Conservation (phyloP, 2,329 filamentous ascomycete species). For the Escovopsis sp. region DNA sequence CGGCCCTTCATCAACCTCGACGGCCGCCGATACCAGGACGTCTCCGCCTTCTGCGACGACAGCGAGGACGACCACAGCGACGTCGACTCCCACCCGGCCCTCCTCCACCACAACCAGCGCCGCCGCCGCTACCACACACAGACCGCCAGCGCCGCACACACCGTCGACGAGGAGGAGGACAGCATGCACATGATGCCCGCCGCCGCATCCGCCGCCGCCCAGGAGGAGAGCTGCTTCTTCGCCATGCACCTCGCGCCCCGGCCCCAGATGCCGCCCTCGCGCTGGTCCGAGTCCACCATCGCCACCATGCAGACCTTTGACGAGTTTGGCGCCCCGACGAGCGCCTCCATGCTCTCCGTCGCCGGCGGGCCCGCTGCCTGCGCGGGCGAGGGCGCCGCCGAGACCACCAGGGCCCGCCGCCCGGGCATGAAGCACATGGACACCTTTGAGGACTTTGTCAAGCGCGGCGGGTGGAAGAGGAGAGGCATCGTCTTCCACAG, state of each 20-base stretch:
- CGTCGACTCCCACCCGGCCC: conserved; percentile 8
- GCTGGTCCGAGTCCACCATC: conserved; percentile 30
- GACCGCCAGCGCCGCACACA: conserved; percentile 1
- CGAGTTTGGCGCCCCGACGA: conserved; percentile 9
- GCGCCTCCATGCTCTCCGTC: background rate
- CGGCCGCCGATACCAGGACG: conserved; percentile 9
- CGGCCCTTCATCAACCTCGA: conserved; percentile 17
- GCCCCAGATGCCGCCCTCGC: conserved; percentile 21
- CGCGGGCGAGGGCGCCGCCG: conserved; percentile 11
- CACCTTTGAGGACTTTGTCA: conserved; percentile 27
- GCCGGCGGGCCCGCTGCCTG: conserved; percentile 1
- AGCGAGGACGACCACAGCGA: conserved; percentile 13
- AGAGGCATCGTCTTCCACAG: conserved; percentile 26
- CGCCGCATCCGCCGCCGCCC: conserved; percentile 12
- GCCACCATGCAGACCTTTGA: conserved; percentile 13
- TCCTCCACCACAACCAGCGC: no score
- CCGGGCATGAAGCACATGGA: conserved; percentile 25
- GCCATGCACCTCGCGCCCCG: conserved; percentile 14
- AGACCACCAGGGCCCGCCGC: conserved; percentile 14
- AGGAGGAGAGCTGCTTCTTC: conserved; percentile 21
- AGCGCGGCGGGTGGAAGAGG: conserved; percentile 30
- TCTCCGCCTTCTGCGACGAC: conserved; percentile 16
- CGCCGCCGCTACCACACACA: no score
- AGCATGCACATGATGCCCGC: conserved; percentile 18
- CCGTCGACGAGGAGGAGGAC: conserved; percentile 3